Evolutionary conservation across 371 early-diverging fungal species (phyloP).

Genomic region (Choanephora cucurbitarum): DNA sequence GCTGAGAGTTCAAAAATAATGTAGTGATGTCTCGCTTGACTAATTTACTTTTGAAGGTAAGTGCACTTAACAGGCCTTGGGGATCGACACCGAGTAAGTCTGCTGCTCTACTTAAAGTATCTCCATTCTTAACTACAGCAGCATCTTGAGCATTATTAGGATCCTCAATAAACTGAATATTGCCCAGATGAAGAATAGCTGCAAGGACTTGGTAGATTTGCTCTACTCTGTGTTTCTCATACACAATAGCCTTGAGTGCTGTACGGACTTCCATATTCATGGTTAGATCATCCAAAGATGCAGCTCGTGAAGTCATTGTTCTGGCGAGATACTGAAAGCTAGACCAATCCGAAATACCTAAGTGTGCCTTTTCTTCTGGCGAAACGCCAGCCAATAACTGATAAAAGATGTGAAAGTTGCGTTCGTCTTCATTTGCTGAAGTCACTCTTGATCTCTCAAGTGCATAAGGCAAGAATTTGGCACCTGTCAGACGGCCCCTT

Average conservation of each 20-base stretch:
- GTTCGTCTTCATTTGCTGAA: constrained; percentile 61
- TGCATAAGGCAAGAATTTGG: constrained; percentile 80
- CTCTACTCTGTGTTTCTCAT: constrained; percentile 71
- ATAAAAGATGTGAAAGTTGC: constrained; percentile 93
- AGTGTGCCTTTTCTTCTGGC: constrained; percentile 20
- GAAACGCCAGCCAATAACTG: constrained; percentile 60
- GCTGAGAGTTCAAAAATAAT: constrained; percentile 75
- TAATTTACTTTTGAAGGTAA: constrained; percentile 80
- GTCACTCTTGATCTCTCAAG: constrained; percentile 83
- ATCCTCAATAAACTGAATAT: constrained; percentile 77
- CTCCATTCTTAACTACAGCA: constrained; percentile 69
- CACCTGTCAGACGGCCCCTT: constrained; percentile 83
- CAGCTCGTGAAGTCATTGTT: constrained; percentile 38
- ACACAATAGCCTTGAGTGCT: constrained; percentile 78
- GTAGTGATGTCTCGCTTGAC: constrained; percentile 85
- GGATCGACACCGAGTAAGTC: constrained; percentile 84
- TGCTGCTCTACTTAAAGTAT: constrained; percentile 72
- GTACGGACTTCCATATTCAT: constrained; percentile 69
- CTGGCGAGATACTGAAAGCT: constrained; percentile 39
- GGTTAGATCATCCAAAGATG: constrained; percentile 53
- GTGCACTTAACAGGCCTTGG: constrained; percentile 68
- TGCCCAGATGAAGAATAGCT: constrained; percentile 88
- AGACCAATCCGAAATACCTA: constrained; percentile 31
- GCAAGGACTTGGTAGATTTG: constrained; percentile 86
- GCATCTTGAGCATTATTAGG: constrained; percentile 65